A percentile compares a stretch with the other conserved stretches of the same genome.
These are phyloP conservation scores for Pestalotiopsis sp. DNA, from an alignment of 2,329 filamentous ascomycete species.

Conservation along the genomic window DNA sequence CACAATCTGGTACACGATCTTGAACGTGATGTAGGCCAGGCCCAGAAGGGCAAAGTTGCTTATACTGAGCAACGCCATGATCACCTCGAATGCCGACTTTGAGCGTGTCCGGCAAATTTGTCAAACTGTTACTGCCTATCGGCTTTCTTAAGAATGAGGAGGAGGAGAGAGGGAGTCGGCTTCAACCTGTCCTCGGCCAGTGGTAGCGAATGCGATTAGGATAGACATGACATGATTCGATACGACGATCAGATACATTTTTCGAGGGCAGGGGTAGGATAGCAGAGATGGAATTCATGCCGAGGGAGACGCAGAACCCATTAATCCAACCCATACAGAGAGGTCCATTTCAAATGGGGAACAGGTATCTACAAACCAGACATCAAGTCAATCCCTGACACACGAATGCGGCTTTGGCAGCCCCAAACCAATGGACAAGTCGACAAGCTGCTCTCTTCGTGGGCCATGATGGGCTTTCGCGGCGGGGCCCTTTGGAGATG, in stretches of 20 bases:
- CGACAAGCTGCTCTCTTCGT: background rate
- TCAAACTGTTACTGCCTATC: background rate
- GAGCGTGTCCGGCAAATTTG: background rate
- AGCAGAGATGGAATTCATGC: background rate
- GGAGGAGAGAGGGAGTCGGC: background rate
- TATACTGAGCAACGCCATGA: slow-evolving; percentile 38
- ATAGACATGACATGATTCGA: background rate
- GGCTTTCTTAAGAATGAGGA: background rate
- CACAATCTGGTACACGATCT: slow-evolving; percentile 47
- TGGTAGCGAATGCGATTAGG: background rate
- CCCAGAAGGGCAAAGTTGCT: slow-evolving; percentile 34
- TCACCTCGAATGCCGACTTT: background rate
- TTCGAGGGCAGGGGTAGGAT: background rate
- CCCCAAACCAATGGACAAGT: background rate
- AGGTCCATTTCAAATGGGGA: background rate
- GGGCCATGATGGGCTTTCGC: background rate
- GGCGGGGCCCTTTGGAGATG: background rate
- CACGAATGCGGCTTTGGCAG: background rate
- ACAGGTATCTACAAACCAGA: background rate
- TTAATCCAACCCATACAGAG: background rate
- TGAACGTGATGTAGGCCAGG: slow-evolving; percentile 33
- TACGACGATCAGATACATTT: background rate
- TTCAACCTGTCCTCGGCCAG: background rate
- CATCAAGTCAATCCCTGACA: background rate
- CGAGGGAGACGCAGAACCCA: background rate